Percentiles rank a stretch among this genome's conserved stretches.
phyloP scores from a whole-genome alignment of 805 yeast genomes.

The Metschnikowia lochheadii region DNA sequence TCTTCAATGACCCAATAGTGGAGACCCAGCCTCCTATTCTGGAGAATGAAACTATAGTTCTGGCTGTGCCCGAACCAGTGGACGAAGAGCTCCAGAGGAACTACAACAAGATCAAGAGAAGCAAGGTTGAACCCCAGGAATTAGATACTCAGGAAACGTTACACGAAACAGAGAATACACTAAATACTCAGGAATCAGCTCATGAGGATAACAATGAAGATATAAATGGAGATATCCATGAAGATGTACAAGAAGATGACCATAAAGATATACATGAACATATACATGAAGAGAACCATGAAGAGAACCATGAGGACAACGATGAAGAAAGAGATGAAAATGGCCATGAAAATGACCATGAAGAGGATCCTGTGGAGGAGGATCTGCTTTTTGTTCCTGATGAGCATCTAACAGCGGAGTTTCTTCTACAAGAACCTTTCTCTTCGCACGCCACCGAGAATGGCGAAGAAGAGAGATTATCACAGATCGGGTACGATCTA shows the following conservation, averaged over 20 bases:
- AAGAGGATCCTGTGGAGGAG: no score
- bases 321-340: no score
- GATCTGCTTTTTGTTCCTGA: slow-evolving; percentile 9
- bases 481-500: slow-evolving; percentile 16
- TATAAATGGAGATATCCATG: no score
- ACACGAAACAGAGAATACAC: no score
- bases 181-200: no score
- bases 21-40: background rate
- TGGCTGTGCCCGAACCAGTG: background rate
- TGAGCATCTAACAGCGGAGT: slow-evolving; percentile 1
- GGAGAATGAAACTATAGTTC: background rate
- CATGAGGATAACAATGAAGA: no score
- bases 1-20: background rate
- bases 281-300: no score
- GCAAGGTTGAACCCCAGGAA: background rate
- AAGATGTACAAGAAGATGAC: no score
- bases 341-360: no score
- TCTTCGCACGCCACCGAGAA: background rate
- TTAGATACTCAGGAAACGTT: no score
- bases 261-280: no score
- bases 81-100: background rate
- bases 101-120: background rate
- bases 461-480: slow-evolving; percentile 2
- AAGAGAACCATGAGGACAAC: no score
- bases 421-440: background rate